Base-by-base conservation (phyloP, 208 protist species). In the Wallacemonas sp. region DNA sequence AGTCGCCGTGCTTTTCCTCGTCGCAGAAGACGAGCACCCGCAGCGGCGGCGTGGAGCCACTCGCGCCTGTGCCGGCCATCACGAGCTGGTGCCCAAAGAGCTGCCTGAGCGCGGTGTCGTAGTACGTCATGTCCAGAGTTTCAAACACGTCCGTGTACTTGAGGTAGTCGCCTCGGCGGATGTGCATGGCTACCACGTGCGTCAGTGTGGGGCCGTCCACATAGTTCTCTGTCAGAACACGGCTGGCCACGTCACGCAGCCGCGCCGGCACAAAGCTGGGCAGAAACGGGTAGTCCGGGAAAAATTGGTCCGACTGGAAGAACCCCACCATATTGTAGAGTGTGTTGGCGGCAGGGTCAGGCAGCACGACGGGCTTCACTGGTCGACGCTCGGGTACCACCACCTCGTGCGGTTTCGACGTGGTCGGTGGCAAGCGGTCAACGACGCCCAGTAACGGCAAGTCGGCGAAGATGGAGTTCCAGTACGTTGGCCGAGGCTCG, bases 81-180 rank as follows among this genome's bases (percentile, higher is more conserved):
- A 80, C 57, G 22, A 94, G 71, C 46, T 61, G 38, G 32, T 75
- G 52, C 18, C 90, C 90, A 5, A 87, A 63, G 28, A 96, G 72
- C 66, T 87, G 83, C 8, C 79, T 74, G 29, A 96, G 54, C 2
- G 90, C 90, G 2, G 63, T 55, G 55, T 91, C 84, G 62, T 89
- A 89, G 76, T 94, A 96, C 31, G 79, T 69, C 7, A 87, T 38
- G 18, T 81, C 69, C 22, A 96, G 64, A 39, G 83, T 72, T 57
- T 78, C 84, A 73, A 96, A 96, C 5, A 89, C 72, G 54, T 96
- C 81, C 10, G 61, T 25, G 61, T 94, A 63, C 1, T 69, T 72
- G 22, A 87, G 62, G 68, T 96, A 96, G 67, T 96, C 90, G 0
- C 90, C 90, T 20, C 86, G 87, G 20, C 90, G 85, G 23, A 93